Percentiles rank a stretch among this genome's conserved stretches.
Evolutionary conservation across 2,329 filamentous ascomycete species (phyloP).

Genomic region (Colletotrichum tropicale): DNA sequence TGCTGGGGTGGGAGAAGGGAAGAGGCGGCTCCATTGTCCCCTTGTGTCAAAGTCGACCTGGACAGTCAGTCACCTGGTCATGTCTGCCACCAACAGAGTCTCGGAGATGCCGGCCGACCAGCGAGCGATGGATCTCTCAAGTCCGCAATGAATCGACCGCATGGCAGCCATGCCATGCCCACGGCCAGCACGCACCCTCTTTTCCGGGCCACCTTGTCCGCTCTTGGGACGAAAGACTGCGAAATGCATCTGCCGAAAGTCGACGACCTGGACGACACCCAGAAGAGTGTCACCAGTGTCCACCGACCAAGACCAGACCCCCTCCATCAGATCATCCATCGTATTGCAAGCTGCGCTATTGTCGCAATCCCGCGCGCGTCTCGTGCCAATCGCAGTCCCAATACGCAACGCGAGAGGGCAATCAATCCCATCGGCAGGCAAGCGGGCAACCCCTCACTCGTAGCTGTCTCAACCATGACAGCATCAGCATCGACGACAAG

Average conservation of each 20-base stretch:
- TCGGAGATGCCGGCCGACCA: background rate
- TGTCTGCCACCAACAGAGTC: background rate
- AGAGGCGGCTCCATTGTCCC: background rate
- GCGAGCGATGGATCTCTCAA: background rate
- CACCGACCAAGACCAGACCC: background rate
- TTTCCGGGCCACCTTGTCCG: background rate
- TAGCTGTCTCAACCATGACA: background rate
- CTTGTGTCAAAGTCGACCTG: background rate
- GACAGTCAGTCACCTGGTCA: background rate
- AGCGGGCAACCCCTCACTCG: background rate
- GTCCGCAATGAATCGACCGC: background rate
- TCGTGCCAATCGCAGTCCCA: background rate
- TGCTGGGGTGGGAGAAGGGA: background rate
- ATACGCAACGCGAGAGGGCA: background rate
- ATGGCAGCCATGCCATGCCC: background rate
- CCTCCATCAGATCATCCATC: background rate
- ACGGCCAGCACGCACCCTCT: background rate
- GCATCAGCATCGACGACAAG: background rate
- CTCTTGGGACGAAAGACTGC: background rate
- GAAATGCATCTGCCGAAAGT: slow-evolving; percentile 20
- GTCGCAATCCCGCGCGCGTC: background rate
- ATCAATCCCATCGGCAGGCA: slow-evolving; percentile 1
- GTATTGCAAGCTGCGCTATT: background rate
- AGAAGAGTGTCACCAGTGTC: background rate
- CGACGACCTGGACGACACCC: background rate